Conservation (phyloP, 441 rosid species). For the Adansonia rubrostipa region DNA sequence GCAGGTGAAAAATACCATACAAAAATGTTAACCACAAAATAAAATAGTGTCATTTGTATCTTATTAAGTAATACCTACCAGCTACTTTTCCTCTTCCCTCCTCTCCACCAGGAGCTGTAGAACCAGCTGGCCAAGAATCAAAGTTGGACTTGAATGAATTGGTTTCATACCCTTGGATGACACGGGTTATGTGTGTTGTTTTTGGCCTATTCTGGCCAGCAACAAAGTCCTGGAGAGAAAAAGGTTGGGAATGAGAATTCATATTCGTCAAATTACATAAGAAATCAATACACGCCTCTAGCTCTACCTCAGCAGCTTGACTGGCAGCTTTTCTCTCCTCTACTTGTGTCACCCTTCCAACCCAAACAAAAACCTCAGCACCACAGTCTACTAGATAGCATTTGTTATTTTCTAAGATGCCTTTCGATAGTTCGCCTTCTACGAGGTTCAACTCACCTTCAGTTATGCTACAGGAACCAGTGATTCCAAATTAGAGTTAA, state of each 20-base stretch:
- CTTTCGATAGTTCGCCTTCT: constrained; percentile 85
- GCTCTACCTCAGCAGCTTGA: constrained; percentile 86
- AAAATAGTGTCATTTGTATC: constrained; percentile 22
- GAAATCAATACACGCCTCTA: constrained; percentile 29
- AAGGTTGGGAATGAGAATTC: constrained; percentile 35
- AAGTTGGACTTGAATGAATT: constrained; percentile 89
- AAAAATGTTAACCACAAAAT: constrained; percentile 32
- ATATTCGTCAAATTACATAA: no score
- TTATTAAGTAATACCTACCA: constrained; percentile 49
- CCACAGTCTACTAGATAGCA: constrained; percentile 93
- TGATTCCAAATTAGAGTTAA: constrained; percentile 37
- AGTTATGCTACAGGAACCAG: constrained; percentile 53
- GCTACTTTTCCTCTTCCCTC: constrained; percentile 99
- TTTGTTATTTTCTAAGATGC: constrained; percentile 80
- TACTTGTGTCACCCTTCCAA: constrained; percentile 93
- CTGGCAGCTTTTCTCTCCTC: constrained; percentile 91
- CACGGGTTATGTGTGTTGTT: constrained; percentile 70
- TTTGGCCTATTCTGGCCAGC: constrained; percentile 82
- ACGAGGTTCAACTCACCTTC: constrained; percentile 62
- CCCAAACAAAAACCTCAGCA: constrained; percentile 88
- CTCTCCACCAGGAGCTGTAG: constrained; percentile 76
- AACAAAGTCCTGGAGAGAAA: constrained; percentile 70
- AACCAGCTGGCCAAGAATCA: constrained; percentile 93
- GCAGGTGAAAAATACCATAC: constrained; percentile 30
- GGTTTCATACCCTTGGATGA: constrained; percentile 97